A percentile compares a stretch with the other conserved stretches of the same genome.
Evolutionary conservation across 108 stramenopile genomes (phyloP).

Genomic region (Cyclotella sp.): DNA sequence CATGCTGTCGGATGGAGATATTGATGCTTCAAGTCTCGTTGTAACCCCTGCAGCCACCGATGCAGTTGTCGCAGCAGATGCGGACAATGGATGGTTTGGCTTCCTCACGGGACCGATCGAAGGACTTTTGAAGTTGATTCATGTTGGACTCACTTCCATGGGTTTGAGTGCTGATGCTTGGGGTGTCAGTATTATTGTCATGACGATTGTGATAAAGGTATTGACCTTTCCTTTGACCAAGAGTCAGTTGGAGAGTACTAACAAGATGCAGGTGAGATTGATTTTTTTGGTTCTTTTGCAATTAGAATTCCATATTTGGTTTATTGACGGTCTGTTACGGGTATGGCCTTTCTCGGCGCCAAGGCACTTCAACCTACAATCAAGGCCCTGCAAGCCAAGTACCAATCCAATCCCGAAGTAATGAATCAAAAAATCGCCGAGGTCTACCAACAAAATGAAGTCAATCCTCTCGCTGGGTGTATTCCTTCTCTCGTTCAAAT

Average conservation of each 20-base stretch:
- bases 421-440: constrained; percentile 95
- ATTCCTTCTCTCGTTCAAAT: constrained; percentile 93
- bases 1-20: constrained; percentile 59
- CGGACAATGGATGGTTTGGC: constrained; percentile 91
- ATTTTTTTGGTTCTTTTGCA: not conserved
- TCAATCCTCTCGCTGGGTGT: constrained; percentile 96
- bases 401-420: constrained; percentile 94
- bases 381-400: constrained; percentile 93
- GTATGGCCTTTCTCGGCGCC: not conserved
- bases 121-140: constrained; percentile 67
- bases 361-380: constrained; percentile 90
- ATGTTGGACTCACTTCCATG: constrained; percentile 56
- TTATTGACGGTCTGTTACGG: not conserved
- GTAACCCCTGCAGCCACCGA: constrained; percentile 42
- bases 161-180: constrained; percentile 83
- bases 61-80: constrained; percentile 48
- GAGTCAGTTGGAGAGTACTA: constrained; percentile 91
- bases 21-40: constrained; percentile 24
- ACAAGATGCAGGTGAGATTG: constrained; percentile 91
- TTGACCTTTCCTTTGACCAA: constrained; percentile 93
- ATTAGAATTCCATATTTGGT: not conserved
- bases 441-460: constrained; percentile 91
- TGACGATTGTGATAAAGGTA: constrained; percentile 92
- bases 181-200: constrained; percentile 91
- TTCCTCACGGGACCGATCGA: constrained; percentile 82